Evolutionary conservation across 257 asterid species (phyloP), one percentile per base, ranked within the genome.

Genomic region (Penstemon eatonii): DNA sequence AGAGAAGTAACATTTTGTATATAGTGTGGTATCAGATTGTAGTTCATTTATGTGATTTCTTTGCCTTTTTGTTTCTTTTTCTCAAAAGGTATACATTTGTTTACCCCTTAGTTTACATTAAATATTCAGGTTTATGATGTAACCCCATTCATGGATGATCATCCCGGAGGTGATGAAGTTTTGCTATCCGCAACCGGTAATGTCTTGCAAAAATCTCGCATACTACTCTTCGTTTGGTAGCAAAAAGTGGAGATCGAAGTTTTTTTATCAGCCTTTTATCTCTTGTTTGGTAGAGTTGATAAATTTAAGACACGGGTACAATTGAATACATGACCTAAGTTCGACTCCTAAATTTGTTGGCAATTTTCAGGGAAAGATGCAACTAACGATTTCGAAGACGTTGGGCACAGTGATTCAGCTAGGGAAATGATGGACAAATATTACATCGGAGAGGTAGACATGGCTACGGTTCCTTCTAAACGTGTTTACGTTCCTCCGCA

Each of bases 151-250:
- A 90, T 90, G 97, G 93, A 90, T 41, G 96, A 90, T 77, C 95
- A 90, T 80, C 96, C 96, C 1, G 96, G 96, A 78, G 96, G 96
- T 43, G 97, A 86, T 59, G 97, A 90, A 77, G 97, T 90, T 65
- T 73, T 90, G 87, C 90, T 90, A 41, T 84, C 94, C 4, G 88
- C 94, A 67, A 80, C 81, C 19, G 79, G 81, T 80, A 80, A 71
- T 43, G 18, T 49, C 38, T 41, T 40, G 9, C 65, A 6, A 49
- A n/a, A 15, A 57, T 51, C 25, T 2, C 57, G 7, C 47, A 19
- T 40, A 36, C 3, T 67, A 15, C n/a, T 3, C 12, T 15, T 15
- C 18, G 0, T 15, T 15, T 15, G 18, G 18, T 15, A 15, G 18
- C 18, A 15, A 15, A 15, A 15, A 15, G 18, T 15, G 18, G 18